These are phyloP conservation scores for Crithidia sp. DNA, from an alignment of 208 protist species.

Conservation along the genomic window DNA sequence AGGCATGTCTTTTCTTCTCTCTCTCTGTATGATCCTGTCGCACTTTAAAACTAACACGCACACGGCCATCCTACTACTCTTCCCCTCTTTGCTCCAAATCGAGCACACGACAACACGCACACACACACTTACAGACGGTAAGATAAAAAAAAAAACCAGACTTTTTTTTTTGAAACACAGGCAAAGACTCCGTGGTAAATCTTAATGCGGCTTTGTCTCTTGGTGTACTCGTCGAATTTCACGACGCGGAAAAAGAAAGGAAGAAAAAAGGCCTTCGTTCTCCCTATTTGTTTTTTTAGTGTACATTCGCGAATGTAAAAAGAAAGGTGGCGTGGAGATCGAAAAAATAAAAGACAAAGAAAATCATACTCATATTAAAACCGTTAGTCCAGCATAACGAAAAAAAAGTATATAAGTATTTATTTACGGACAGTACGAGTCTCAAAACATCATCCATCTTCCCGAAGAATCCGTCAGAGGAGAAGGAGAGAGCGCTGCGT, in stretches of 20 bases:
- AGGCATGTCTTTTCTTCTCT: constrained; percentile 1
- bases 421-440: too few relatives aligned
- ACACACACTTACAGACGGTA: constrained; percentile 5
- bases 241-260: not conserved
- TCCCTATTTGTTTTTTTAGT: not conserved
- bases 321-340: too few relatives aligned
- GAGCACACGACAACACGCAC: not conserved
- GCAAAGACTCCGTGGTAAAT: too few relatives aligned
- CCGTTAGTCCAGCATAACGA: too few relatives aligned
- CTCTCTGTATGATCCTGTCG: too few relatives aligned
- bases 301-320: not conserved
- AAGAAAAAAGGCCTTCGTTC: not conserved
- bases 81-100: not conserved
- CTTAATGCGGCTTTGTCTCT: not conserved
- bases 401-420: too few relatives aligned
- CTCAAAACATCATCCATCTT: too few relatives aligned
- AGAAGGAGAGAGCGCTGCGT: not conserved
- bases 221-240: not conserved
- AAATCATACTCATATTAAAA: too few relatives aligned
- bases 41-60: not conserved
- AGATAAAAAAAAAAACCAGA: not conserved
- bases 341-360: too few relatives aligned
- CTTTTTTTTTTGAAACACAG: not conserved
- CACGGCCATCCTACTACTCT: too few relatives aligned
- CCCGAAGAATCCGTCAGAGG: too few relatives aligned